Base-by-base conservation (phyloP, 164 flowering plant species). In the Tetracentron sinense region DNA sequence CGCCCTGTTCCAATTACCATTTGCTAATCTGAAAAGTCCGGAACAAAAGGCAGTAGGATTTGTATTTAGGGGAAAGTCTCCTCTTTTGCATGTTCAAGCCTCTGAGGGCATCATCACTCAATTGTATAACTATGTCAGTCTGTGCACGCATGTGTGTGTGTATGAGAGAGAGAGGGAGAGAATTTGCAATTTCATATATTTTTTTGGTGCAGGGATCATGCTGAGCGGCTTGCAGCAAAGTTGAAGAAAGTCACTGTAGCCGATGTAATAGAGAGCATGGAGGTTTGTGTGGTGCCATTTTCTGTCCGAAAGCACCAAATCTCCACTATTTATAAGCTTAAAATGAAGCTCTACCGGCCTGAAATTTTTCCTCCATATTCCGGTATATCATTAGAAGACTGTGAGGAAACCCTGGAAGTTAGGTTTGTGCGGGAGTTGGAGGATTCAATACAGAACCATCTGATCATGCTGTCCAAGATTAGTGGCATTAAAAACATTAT, bases 231-330 rank as follows among this genome's bases (percentile, higher is more conserved):
- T 58, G 89, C 92, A 66, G 83, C 85, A 42, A 83, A 74, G 62
- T 72, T 92, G 68, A 88, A 72, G 82, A 88, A 76, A 63, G 77
- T 95, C 17, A 66, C 83, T 20, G 81, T 90, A 17, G 94, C 97
- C 22, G 96, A 88, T 62, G 26, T 92, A 25, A 66, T 85, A 4
- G 85, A 90, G 77, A 84, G 78, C 31, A 83, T 91, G 79, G 87
- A 88, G 72, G 89, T 90, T 21, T 46, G 68, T 52, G 70, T 82
- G 28, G 64, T 74, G 54, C 92, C 90, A 50, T 75, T 78, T 53
- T 31, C 72, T 44, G 59, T 82, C 55, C 22, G 69, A 0, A 31
- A 81, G 8, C 20, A 60, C 16, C 42, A 73, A 54, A 68, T 70
- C 23, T 69, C 72, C 60, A 70, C 85, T 54, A 64, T 90, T n/a